Conservation (phyloP, 148 eudicot species). For the Spergularia marina region DNA sequence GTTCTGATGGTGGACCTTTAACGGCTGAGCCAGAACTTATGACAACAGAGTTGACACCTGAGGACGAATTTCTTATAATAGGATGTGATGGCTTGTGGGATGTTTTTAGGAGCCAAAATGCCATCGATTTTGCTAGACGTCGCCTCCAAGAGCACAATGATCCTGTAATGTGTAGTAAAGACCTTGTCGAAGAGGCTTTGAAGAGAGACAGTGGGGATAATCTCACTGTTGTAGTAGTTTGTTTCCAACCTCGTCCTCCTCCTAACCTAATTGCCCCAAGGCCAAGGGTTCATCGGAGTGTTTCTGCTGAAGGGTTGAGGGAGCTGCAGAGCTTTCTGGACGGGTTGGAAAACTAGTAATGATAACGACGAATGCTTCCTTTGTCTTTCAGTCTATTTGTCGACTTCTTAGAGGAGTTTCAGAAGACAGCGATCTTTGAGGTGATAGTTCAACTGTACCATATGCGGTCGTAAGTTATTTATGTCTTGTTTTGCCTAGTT, state of each 20-base stretch:
- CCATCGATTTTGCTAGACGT: conserved; percentile 87
- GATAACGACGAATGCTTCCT: conserved; percentile 29
- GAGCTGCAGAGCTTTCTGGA: conserved; percentile 85
- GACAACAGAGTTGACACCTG: conserved; percentile 56
- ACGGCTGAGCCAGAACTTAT: conserved; percentile 81
- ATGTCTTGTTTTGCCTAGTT: background rate
- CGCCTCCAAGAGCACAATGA: conserved; percentile 87
- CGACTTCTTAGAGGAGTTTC: background rate
- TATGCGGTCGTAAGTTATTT: conserved; percentile 40
- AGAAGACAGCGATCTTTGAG: conserved; percentile 23
- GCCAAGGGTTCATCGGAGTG: conserved; percentile 69
- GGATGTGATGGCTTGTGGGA: conserved; percentile 97
- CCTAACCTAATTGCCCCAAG: conserved; percentile 63
- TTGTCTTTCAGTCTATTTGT: background rate
- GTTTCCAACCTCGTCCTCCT: conserved; percentile 68
- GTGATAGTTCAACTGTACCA: conserved; percentile 33
- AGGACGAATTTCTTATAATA: conserved; percentile 87
- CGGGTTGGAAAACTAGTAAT: conserved; percentile 42
- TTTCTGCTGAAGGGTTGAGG: conserved; percentile 84
- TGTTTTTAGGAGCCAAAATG: conserved; percentile 88
- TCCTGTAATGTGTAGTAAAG: conserved; percentile 67
- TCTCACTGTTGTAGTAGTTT: conserved; percentile 70
- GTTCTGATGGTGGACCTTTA: conserved; percentile 57
- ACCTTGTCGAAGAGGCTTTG: conserved; percentile 75
- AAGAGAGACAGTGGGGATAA: conserved; percentile 88